These are phyloP conservation scores for Geotrichum restrictum DNA, from an alignment of 1,139 yeast genomes.

Conservation along the genomic window DNA sequence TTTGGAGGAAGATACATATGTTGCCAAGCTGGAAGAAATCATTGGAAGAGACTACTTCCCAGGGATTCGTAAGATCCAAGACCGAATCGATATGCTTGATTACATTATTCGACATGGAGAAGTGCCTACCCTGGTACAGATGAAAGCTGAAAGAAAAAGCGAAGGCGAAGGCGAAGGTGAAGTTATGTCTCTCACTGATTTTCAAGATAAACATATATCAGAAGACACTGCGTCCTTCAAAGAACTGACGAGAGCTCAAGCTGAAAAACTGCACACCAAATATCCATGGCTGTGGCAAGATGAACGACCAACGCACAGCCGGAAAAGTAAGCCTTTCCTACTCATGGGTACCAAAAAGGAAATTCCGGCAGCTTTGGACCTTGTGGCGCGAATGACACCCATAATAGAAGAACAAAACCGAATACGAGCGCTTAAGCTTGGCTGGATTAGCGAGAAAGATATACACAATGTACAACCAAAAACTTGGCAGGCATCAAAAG, in stretches of 20 bases:
- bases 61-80: slow-evolving; percentile 20
- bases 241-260: slow-evolving; percentile 29
- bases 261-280: slow-evolving; percentile 24
- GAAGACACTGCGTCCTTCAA: slow-evolving; percentile 38
- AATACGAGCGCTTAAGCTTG: slow-evolving; percentile 13
- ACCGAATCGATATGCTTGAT: slow-evolving; percentile 15
- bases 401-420: slow-evolving; percentile 15
- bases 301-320: background rate
- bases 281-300: slow-evolving; percentile 31
- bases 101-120: slow-evolving; percentile 18
- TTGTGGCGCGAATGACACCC: slow-evolving; percentile 16
- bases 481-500: slow-evolving; percentile 18
- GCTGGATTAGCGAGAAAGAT: slow-evolving; percentile 23
- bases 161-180: slow-evolving; percentile 13
- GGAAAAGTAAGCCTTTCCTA: slow-evolving; percentile 4
- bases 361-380: background rate
- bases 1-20: slow-evolving; percentile 36
- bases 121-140: slow-evolving; percentile 10
- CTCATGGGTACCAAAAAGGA: slow-evolving; percentile 1
- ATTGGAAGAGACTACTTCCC: slow-evolving; percentile 37
- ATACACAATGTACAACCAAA: slow-evolving; percentile 20
- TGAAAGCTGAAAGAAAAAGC: slow-evolving; percentile 12
- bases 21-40: slow-evolving; percentile 29
- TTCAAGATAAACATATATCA: slow-evolving; percentile 34
- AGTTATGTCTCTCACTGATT: slow-evolving; percentile 26